Evolutionary conservation across 2,329 filamentous ascomycete genomes (phyloP).

Genomic region (Sordariomycetes sp.): DNA sequence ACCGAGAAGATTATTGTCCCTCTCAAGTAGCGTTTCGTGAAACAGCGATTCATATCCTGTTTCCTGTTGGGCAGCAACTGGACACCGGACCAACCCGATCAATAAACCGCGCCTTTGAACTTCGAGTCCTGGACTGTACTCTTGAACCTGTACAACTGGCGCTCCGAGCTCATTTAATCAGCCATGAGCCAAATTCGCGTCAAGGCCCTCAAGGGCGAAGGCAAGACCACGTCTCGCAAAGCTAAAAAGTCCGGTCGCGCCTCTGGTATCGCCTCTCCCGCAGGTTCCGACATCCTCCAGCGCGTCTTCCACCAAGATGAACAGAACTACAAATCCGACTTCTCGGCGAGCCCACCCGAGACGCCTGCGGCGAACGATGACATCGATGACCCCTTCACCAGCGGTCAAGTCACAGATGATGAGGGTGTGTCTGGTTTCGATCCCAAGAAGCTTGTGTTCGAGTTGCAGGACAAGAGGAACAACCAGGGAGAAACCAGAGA

Average conservation of each 20-base stretch:
- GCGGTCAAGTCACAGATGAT: constrained; percentile 27
- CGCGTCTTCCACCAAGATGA: constrained; percentile 14
- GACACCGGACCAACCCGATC: no score
- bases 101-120: no score
- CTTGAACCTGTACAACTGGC: no score
- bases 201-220: constrained; percentile 59
- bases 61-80: no score
- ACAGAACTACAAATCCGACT: constrained; percentile 25
- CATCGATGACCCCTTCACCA: constrained; percentile 24
- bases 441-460: constrained; percentile 52
- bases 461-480: constrained; percentile 67
- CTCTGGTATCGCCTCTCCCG: constrained; percentile 48
- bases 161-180: no score
- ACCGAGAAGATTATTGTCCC: no score
- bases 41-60: no score
- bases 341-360: constrained; percentile 3
- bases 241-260: constrained; percentile 48
- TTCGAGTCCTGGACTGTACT: no score
- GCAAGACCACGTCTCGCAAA: constrained; percentile 65
- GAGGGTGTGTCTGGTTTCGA: constrained; percentile 37
- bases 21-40: no score
- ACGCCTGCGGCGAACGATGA: constrained; percentile 19
- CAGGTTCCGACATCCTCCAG: constrained; percentile 29
- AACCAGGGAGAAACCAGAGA: constrained; percentile 66
- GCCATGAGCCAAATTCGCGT: constrained; percentile 58